A percentile compares a stretch with the other conserved stretches of the same genome.
Conservation (phyloP, 192 early-diverging fungal genomes). For the Coemansia sp. region DNA sequence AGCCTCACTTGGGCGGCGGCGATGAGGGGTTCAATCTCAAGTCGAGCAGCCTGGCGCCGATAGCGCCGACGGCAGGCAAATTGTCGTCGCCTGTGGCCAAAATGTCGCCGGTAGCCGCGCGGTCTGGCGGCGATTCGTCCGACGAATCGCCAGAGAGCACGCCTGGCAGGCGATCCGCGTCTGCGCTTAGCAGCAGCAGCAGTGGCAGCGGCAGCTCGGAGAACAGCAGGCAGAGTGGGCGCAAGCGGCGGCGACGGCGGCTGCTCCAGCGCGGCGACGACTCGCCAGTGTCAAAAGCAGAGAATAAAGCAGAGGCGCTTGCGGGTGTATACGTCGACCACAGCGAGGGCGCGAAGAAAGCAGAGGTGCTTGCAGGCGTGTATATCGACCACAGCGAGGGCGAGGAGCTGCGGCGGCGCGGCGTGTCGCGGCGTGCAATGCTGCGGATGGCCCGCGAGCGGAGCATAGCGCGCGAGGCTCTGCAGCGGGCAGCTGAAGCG, state of each 20-base stretch:
- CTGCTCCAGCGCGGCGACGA: not conserved
- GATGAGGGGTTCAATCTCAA: constrained; percentile 17
- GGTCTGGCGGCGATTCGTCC: too few species aligned
- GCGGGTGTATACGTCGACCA: constrained; percentile 21
- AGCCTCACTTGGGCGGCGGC: constrained; percentile 8
- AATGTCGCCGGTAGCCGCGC: too few species aligned
- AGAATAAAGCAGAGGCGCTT: not conserved
- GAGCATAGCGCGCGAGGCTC: not conserved
- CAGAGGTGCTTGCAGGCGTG: not conserved
- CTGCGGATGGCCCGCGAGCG: not conserved
- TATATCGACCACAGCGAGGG: constrained; percentile 24
- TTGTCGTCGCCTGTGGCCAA: too few species aligned
- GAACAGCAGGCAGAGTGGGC: not conserved
- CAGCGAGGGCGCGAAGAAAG: not conserved
- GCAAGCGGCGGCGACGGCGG: not conserved
- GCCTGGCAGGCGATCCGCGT: too few species aligned
- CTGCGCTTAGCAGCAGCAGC: not conserved
- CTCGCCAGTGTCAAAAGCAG: too few species aligned
- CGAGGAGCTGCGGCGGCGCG: not conserved
- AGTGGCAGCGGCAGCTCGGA: not conserved
- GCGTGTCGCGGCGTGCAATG: not conserved
- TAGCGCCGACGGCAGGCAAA: not conserved
- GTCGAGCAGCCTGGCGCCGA: constrained; percentile 12
- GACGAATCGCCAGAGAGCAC: too few species aligned
- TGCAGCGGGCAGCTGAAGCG: not conserved